Conservation (phyloP, 345 rosid species). For the Microthlaspi erraticum region DNA sequence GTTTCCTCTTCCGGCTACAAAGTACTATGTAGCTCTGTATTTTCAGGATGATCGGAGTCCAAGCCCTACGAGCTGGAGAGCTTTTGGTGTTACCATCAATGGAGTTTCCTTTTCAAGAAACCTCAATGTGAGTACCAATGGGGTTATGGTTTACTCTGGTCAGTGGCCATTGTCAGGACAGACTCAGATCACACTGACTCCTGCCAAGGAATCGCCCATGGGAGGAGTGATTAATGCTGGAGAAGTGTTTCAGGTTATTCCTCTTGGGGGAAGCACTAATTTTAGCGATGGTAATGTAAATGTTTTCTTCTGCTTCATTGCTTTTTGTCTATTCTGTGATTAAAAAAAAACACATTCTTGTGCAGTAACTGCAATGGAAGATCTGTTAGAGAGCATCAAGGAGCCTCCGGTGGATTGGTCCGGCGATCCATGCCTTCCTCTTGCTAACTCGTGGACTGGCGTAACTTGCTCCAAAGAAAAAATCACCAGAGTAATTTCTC, state of each 20-base stretch:
- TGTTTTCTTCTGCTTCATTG: conserved; percentile 17
- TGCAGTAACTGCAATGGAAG: conserved; percentile 68
- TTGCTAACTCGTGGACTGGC: conserved; percentile 84
- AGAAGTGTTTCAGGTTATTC: conserved; percentile 77
- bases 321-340: conserved; percentile 14
- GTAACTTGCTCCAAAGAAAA: conserved; percentile 65
- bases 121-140: conserved; percentile 68
- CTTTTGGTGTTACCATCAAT: conserved; percentile 68
- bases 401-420: conserved; percentile 80
- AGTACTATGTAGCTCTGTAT: conserved; percentile 76
- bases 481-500: conserved; percentile 55
- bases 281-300: conserved; percentile 65
- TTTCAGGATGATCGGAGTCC: conserved; percentile 74
- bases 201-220: conserved; percentile 48
- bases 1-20: conserved; percentile 57
- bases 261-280: conserved; percentile 66
- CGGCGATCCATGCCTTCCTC: conserved; percentile 94
- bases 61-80: conserved; percentile 73
- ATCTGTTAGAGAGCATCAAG: conserved; percentile 55
- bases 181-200: conserved; percentile 63
- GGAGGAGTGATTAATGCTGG: conserved; percentile 82
- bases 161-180: conserved; percentile 80
- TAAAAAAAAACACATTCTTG: conserved; percentile 12
- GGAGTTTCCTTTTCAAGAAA: conserved; percentile 59
- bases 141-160: conserved; percentile 65